Percentiles rank a stretch among this genome's conserved stretches.
These are phyloP conservation scores for Cunninghamia lanceolata DNA, from an alignment of 75 land plant species.

Conservation along the genomic window DNA sequence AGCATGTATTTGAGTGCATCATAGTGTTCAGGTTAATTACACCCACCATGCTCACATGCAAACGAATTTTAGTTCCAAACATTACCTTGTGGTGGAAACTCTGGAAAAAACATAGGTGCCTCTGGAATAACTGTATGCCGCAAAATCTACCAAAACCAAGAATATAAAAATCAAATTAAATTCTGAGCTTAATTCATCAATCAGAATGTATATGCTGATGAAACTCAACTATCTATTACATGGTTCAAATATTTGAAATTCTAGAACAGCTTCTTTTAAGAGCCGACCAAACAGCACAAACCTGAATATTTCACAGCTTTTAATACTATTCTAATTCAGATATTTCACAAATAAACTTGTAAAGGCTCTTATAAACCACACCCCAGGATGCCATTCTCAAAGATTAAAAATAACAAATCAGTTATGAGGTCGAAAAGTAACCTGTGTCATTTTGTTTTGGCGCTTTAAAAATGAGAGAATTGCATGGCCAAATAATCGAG, in stretches of 20 bases:
- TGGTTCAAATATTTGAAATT: not conserved
- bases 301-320: not conserved
- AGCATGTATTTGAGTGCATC: not conserved
- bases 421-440: conserved; percentile 14
- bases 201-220: not conserved
- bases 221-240: not conserved
- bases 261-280: not conserved
- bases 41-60: not conserved
- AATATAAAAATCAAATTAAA: not conserved
- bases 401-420: not conserved
- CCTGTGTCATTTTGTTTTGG: conserved; percentile 64
- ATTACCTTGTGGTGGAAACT: conserved; percentile 78
- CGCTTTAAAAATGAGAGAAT: conserved; percentile 45
- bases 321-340: not conserved
- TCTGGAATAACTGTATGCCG: conserved; percentile 71
- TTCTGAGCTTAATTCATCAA: not conserved
- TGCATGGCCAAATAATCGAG: conserved; percentile 45
- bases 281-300: not conserved
- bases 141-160: conserved; percentile 42
- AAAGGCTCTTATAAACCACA: not conserved
- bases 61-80: not conserved
- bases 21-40: not conserved
- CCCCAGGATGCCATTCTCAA: not conserved
- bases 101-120: conserved; percentile 84
- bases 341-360: not conserved